Evolutionary conservation across 2,329 filamentous ascomycete species (phyloP).

Genomic region (Trichothecium sympodiale): DNA sequence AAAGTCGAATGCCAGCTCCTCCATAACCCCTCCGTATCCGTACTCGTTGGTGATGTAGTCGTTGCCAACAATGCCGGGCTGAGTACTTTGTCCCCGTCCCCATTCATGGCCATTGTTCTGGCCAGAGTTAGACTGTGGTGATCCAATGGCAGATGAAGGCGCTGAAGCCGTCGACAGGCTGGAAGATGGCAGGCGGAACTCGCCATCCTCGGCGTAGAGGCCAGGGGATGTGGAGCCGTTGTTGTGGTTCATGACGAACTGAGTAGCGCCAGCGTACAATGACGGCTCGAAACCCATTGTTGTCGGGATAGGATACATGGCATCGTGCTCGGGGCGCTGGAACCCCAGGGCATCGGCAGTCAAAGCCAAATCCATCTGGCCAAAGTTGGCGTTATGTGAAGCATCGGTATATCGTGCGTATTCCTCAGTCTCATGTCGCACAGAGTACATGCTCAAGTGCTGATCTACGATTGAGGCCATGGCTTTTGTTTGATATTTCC

Average conservation of each 20-base stretch:
- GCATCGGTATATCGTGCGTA: too few relatives aligned
- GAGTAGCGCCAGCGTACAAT: constrained; percentile 34
- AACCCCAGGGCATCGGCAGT: too few relatives aligned
- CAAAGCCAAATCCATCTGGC: too few relatives aligned
- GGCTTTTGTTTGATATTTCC: too few relatives aligned
- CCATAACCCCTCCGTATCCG: constrained; percentile 38
- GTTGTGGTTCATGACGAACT: constrained; percentile 30
- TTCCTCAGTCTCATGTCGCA: too few relatives aligned
- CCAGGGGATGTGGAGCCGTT: constrained; percentile 37
- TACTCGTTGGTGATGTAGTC: constrained; percentile 43
- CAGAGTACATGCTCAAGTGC: too few relatives aligned
- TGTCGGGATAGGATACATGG: constrained; percentile 25
- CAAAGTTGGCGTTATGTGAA: too few relatives aligned
- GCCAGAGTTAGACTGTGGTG: constrained; percentile 51
- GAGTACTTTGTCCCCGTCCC: constrained; percentile 28
- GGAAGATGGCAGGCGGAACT: constrained; percentile 40
- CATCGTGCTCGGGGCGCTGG: constrained; percentile 5
- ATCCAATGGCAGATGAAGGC: constrained; percentile 55
- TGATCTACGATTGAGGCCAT: too few relatives aligned
- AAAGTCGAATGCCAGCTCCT: constrained; percentile 38
- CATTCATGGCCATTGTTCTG: constrained; percentile 40
- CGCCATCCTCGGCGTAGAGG: constrained; percentile 38
- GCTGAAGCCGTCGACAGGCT: constrained; percentile 51
- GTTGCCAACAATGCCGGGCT: constrained; percentile 51
- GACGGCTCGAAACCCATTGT: constrained; percentile 29